Evolutionary conservation across 2,329 filamentous ascomycete species (phyloP).

Genomic region (Aspergillus udagawae): DNA sequence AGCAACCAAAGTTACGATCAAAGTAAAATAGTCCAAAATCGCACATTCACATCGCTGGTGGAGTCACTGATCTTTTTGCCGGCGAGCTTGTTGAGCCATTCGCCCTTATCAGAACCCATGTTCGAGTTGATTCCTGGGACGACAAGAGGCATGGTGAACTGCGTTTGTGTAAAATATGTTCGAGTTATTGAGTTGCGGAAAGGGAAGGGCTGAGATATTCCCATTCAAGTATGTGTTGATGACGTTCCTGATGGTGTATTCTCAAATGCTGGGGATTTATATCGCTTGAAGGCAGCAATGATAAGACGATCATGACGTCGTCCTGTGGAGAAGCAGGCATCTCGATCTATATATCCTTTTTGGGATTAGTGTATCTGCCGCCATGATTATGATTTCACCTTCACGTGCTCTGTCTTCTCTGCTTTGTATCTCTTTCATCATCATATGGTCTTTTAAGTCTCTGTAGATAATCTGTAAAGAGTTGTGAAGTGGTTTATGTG

Average conservation of each 20-base stretch:
- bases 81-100: constrained; percentile 44
- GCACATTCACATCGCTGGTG: constrained; percentile 32
- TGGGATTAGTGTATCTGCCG: neutral
- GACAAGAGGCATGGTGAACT: constrained; percentile 44
- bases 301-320: neutral
- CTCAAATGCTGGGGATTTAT: neutral
- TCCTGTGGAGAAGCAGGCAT: neutral
- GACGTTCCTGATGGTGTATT: neutral
- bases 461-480: too few species aligned
- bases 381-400: too few species aligned
- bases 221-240: neutral
- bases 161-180: neutral
- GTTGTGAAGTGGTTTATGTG: neutral
- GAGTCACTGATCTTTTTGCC: constrained; percentile 44
- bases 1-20: neutral
- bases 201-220: neutral
- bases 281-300: neutral
- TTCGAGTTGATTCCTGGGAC: constrained; percentile 40
- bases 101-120: constrained; percentile 29
- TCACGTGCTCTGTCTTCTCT: neutral
- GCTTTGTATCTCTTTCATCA: neutral
- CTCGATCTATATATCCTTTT: neutral
- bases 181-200: neutral
- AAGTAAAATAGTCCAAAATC: constrained; percentile 5
- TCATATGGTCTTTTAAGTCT: neutral